Percentiles rank a stretch among this genome's conserved stretches.
Conservation (phyloP, 169 alveolate species). For the Perkinsus olseni region DNA sequence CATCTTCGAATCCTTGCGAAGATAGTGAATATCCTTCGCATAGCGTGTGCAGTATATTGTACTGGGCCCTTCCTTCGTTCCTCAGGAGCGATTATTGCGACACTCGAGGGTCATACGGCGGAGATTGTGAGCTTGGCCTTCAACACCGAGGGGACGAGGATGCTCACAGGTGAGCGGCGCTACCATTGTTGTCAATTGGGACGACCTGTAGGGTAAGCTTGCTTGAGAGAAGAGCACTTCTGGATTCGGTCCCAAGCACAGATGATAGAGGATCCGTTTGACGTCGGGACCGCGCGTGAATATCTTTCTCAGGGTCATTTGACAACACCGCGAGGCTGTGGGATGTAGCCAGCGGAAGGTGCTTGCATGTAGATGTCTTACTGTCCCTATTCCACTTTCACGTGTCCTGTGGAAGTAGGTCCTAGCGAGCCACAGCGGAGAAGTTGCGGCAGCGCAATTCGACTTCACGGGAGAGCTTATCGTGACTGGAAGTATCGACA, state of each 20-base stretch:
- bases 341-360: conserved; percentile 60
- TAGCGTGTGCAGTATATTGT: no score
- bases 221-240: no score
- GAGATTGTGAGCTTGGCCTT: conserved; percentile 67
- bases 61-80: background rate
- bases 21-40: no score
- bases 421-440: conserved; percentile 64
- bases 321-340: conserved; percentile 65
- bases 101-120: conserved; percentile 67
- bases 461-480: conserved; percentile 68
- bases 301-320: conserved; percentile 63
- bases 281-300: no score
- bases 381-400: background rate
- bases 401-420: background rate
- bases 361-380: conserved; percentile 33
- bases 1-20: no score
- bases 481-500: conserved; percentile 66
- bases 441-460: conserved; percentile 68
- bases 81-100: background rate
- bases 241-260: no score
- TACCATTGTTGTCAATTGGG: no score
- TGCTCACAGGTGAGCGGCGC: conserved; percentile 69
- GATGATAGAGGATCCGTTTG: conserved; percentile 71
- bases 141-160: conserved; percentile 74
- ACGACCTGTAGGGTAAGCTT: no score